Percentiles rank a stretch among this genome's conserved stretches.
These are phyloP conservation scores for Clausena lansium DNA, from an alignment of 345 rosid species.

Conservation along the genomic window DNA sequence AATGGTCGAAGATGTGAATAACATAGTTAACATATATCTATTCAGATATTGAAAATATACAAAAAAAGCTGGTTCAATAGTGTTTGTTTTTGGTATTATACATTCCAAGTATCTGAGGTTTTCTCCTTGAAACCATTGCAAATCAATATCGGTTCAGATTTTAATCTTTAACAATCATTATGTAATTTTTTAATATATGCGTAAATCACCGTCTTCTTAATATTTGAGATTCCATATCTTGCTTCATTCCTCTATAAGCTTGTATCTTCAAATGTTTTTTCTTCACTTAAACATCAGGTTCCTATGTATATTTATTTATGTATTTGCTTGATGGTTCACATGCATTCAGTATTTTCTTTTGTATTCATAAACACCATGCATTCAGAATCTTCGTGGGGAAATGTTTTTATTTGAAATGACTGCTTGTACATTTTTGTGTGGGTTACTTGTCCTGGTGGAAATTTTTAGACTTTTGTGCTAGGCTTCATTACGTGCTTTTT, in stretches of 20 bases:
- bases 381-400: neutral
- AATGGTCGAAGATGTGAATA: neutral
- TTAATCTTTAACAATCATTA: neutral
- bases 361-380: neutral
- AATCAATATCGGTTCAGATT: neutral
- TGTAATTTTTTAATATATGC: neutral
- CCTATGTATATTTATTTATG: neutral
- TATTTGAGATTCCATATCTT: neutral
- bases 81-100: neutral
- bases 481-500: conserved; percentile 18
- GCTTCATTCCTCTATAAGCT: neutral
- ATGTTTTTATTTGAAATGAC: neutral
- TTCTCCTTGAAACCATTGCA: neutral
- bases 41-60: neutral
- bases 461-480: neutral
- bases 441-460: neutral
- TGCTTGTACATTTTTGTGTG: neutral
- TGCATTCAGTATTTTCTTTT: neutral
- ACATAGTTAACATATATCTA: neutral
- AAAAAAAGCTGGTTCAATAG: neutral
- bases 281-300: neutral
- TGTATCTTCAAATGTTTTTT: neutral
- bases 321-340: neutral
- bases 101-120: neutral
- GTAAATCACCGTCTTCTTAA: neutral